Conservation (phyloP, 169 alveolate genomes). For the Cryptosporidium parvum region DNA sequence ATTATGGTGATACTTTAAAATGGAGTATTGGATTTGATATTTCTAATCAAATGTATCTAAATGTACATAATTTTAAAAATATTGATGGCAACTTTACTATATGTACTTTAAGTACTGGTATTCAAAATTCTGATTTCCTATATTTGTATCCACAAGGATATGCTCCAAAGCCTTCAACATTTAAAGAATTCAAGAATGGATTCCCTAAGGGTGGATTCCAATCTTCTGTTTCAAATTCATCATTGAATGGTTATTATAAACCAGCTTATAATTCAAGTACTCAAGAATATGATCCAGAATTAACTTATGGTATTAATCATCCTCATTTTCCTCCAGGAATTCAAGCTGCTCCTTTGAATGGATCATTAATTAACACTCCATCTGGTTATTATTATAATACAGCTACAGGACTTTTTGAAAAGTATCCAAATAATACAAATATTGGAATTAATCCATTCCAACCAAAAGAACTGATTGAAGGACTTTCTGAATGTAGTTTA, state of each 20-base stretch:
- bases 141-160: slow-evolving; percentile 57
- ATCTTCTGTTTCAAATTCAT: slow-evolving; percentile 14
- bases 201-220: slow-evolving; percentile 54
- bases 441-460: slow-evolving; percentile 59
- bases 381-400: slow-evolving; percentile 55
- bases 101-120: slow-evolving; percentile 39
- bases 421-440: slow-evolving; percentile 50
- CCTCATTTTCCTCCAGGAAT: slow-evolving; percentile 67
- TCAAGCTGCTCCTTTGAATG: slow-evolving; percentile 57
- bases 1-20: slow-evolving; percentile 18
- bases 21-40: slow-evolving; percentile 64
- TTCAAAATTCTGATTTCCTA: not conserved
- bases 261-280: slow-evolving; percentile 21
- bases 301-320: slow-evolving; percentile 27
- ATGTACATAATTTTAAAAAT: not conserved
- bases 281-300: slow-evolving; percentile 20
- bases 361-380: slow-evolving; percentile 30
- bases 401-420: slow-evolving; percentile 58
- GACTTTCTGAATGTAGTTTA: slow-evolving; percentile 34
- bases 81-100: slow-evolving; percentile 35
- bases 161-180: slow-evolving; percentile 41
- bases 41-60: slow-evolving; percentile 32
- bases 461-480: slow-evolving; percentile 40
- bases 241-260: slow-evolving; percentile 17
- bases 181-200: slow-evolving; percentile 8